A percentile compares a stretch with the other conserved stretches of the same genome.
Conservation (phyloP, 495 filamentous ascomycete species). For the Aspergillus bertholletiae region DNA sequence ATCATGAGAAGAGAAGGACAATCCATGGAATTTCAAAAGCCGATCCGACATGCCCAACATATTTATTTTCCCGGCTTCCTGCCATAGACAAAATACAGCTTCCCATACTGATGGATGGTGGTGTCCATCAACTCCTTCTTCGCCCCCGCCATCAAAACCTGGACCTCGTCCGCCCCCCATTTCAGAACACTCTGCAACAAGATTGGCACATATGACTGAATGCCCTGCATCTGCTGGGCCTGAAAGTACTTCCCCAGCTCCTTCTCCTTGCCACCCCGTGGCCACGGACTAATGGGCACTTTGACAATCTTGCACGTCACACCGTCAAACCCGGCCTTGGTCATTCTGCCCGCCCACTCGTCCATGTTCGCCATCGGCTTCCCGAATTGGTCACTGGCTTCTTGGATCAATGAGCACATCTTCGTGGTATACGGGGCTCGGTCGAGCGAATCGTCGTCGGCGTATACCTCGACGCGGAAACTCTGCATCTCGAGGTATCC, state of each 20-base stretch:
- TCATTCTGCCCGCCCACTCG: conserved; percentile 24
- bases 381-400: conserved; percentile 42
- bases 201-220: conserved; percentile 52
- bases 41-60: too few species aligned
- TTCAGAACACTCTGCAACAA: conserved; percentile 56
- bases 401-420: conserved; percentile 46
- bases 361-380: conserved; percentile 45
- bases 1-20: too few species aligned
- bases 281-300: conserved; percentile 64
- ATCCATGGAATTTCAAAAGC: too few species aligned
- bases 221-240: conserved; percentile 54
- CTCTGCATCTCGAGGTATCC: conserved; percentile 64
- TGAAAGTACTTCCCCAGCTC: conserved; percentile 61
- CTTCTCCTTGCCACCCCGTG: conserved; percentile 59
- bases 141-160: conserved; percentile 20
- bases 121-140: conserved; percentile 25
- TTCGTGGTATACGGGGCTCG: conserved; percentile 44
- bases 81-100: conserved; percentile 8
- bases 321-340: conserved; percentile 54
- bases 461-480: conserved; percentile 43
- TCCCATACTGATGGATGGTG: conserved; percentile 24
- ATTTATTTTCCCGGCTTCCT: too few species aligned
- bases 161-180: conserved; percentile 20
- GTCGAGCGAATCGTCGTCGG: conserved; percentile 46
- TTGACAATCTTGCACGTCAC: conserved; percentile 53